Evolutionary conservation across 805 yeast species (phyloP).

Genomic region (Metschnikowia colocasiae): DNA sequence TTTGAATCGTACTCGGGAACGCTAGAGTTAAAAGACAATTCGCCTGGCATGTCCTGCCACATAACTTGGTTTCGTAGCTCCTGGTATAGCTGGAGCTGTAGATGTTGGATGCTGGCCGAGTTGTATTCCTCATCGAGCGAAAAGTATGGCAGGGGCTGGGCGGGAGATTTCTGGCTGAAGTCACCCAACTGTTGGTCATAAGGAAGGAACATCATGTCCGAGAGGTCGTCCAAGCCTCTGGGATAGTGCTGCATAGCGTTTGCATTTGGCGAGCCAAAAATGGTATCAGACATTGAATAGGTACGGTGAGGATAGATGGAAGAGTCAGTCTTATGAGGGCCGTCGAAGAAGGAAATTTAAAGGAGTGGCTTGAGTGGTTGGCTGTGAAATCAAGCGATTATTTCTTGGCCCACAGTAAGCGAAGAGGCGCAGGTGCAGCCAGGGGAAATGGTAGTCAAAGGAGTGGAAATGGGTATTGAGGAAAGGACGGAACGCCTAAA

Average conservation of each 20-base stretch:
- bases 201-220: slow-evolving; percentile 1
- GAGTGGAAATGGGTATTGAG: not conserved
- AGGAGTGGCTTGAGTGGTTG: not conserved
- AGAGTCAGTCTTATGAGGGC: not conserved
- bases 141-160: not conserved
- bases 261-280: slow-evolving; percentile 1
- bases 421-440: not conserved
- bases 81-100: slow-evolving; percentile 10
- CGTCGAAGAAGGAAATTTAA: not conserved
- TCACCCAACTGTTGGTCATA: slow-evolving; percentile 2
- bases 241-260: slow-evolving; percentile 1
- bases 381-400: not conserved
- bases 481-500: not conserved
- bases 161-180: not conserved
- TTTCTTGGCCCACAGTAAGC: not conserved
- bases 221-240: not conserved
- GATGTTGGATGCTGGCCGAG: slow-evolving; percentile 5
- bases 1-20: slow-evolving; percentile 17
- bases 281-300: not conserved
- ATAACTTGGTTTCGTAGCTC: slow-evolving; percentile 12
- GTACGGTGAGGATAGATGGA: not conserved
- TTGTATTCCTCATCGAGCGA: not conserved
- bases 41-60: slow-evolving; percentile 13
- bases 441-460: not conserved
- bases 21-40: slow-evolving; percentile 14